Evolutionary conservation across 164 flowering plant species (phyloP).

Genomic region (Annona cherimola): DNA sequence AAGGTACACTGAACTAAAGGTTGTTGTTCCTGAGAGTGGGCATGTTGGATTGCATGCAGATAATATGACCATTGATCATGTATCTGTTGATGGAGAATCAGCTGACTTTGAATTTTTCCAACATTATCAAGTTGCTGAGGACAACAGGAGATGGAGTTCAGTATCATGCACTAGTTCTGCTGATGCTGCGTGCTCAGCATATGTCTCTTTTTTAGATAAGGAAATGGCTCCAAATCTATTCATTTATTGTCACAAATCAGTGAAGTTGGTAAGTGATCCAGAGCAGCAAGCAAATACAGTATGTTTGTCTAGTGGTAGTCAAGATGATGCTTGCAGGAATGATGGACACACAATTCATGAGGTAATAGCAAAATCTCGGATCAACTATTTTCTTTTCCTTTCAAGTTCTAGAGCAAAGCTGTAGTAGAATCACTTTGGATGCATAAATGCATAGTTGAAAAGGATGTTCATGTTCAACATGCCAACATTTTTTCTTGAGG

Average conservation of each 20-base stretch:
- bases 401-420: not conserved
- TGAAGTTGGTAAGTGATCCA: constrained; percentile 26
- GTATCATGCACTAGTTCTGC: constrained; percentile 62
- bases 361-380: not conserved
- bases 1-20: constrained; percentile 75
- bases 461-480: not conserved
- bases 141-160: constrained; percentile 59
- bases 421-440: not conserved
- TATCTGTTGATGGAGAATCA: constrained; percentile 78
- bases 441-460: not conserved
- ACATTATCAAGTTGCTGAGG: constrained; percentile 46
- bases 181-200: constrained; percentile 70
- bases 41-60: constrained; percentile 83
- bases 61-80: constrained; percentile 66
- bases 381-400: not conserved
- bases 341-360: constrained; percentile 10
- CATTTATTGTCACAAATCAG: constrained; percentile 50
- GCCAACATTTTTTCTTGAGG: not conserved
- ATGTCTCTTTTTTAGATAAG: constrained; percentile 57
- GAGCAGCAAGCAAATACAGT: constrained; percentile 23
- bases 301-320: constrained; percentile 31
- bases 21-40: constrained; percentile 79
- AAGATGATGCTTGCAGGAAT: constrained; percentile 28
- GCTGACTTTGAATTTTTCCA: constrained; percentile 68
- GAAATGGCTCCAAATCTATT: constrained; percentile 73